phyloP scores from a whole-genome alignment of 75 land plant genomes.

The Cunninghamia lanceolata region DNA sequence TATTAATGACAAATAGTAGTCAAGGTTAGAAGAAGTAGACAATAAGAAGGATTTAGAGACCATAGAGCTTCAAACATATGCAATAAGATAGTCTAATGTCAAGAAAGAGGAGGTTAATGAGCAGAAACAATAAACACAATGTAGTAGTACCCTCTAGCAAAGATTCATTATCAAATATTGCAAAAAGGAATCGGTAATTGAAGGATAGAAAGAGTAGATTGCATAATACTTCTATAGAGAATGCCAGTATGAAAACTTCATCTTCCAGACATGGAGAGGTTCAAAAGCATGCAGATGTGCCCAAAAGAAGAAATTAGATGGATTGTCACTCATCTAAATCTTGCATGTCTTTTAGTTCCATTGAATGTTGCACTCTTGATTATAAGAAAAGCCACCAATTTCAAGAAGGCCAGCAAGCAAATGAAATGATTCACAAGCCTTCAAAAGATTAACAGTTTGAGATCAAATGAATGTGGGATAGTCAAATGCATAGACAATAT shows the following conservation, averaged over 20 bases:
- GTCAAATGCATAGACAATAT: too few species aligned
- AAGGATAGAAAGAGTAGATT: conserved; percentile 10
- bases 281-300: not conserved
- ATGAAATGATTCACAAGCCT: not conserved
- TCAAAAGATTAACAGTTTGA: not conserved
- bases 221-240: not conserved
- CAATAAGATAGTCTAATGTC: too few species aligned
- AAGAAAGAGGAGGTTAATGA: too few species aligned
- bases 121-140: too few species aligned
- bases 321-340: conserved; percentile 13
- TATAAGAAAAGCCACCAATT: not conserved
- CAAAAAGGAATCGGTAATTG: not conserved
- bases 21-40: too few species aligned
- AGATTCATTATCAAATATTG: not conserved
- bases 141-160: conserved; percentile 10
- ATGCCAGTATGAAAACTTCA: not conserved
- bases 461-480: conserved; percentile 1
- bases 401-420: conserved; percentile 6
- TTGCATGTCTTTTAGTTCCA: conserved; percentile 10
- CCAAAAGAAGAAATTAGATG: conserved; percentile 11
- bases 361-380: conserved; percentile 9
- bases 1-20: too few species aligned
- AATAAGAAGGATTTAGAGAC: too few species aligned
- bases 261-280: not conserved
- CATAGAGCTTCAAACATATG: too few species aligned